These are phyloP conservation scores for Polygonum aviculare DNA, from an alignment of 148 eudicot genomes.

Conservation along the genomic window DNA sequence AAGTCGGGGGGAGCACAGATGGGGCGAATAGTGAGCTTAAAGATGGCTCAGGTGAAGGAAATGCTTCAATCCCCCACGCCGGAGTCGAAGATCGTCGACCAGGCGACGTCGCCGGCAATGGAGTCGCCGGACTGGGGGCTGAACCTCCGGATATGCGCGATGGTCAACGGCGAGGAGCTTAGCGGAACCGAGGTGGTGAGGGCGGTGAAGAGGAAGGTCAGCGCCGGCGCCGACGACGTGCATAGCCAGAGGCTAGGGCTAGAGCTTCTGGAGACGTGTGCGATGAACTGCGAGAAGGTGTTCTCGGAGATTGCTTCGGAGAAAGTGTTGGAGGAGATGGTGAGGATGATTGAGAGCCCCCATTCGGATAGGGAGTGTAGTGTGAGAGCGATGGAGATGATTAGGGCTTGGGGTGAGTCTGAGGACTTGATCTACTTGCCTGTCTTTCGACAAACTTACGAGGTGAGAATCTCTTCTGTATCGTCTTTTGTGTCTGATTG, in stretches of 20 bases:
- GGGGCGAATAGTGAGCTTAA: conserved; percentile 50
- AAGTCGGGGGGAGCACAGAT: conserved; percentile 59
- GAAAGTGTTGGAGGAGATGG: conserved; percentile 89
- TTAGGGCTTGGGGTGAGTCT: conserved; percentile 84
- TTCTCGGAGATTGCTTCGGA: conserved; percentile 91
- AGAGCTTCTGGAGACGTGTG: conserved; percentile 64
- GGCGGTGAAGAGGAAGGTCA: conserved; percentile 60
- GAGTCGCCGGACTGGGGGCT: conserved; percentile 80
- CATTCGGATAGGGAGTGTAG: conserved; percentile 40
- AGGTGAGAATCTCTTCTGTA: conserved; percentile 33
- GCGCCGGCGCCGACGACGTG: conserved; percentile 22
- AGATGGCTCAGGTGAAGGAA: conserved; percentile 45
- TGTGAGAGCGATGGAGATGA: conserved; percentile 58
- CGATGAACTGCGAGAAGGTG: conserved; percentile 89
- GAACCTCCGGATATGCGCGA: conserved; percentile 63
- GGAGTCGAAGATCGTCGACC: conserved; percentile 77
- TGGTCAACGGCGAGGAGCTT: conserved; percentile 47
- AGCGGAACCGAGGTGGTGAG: conserved; percentile 61
- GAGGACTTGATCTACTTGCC: conserved; percentile 86
- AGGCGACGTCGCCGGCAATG: conserved; percentile 51
- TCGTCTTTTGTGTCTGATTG: neutral
- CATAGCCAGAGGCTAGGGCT: conserved; percentile 35
- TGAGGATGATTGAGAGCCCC: conserved; percentile 47
- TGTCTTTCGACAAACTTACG: conserved; percentile 73
- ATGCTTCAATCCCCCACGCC: conserved; percentile 64